phyloP scores from a whole-genome alignment of 2,329 filamentous ascomycete species.

The Fusarium haematococcum region DNA sequence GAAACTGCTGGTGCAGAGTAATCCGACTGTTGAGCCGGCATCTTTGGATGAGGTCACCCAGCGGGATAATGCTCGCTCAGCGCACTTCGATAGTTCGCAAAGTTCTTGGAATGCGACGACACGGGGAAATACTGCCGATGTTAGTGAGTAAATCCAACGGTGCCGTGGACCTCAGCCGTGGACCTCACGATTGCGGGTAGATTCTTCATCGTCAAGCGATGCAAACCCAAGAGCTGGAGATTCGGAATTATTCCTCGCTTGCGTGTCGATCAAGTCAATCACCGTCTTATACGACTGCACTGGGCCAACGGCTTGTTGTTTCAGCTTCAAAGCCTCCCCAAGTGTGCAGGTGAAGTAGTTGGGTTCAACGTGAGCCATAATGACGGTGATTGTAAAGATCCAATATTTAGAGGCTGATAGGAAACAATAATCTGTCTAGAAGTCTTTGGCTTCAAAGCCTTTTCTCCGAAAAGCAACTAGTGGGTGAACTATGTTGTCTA shows the following conservation, averaged over 20 bases:
- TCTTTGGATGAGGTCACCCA: not conserved
- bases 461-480: not conserved
- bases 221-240: conserved; percentile 64
- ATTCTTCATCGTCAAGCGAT: conserved; percentile 22
- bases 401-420: not conserved
- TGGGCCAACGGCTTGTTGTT: conserved; percentile 24
- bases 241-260: conserved; percentile 53
- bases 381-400: rapidly evolving
- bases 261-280: conserved; percentile 61
- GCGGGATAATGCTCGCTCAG: conserved; percentile 45
- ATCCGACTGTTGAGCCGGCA: conserved; percentile 45
- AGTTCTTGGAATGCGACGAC: conserved; percentile 48
- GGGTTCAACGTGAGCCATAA: conserved; percentile 11
- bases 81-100: conserved; percentile 46
- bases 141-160: not conserved
- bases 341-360: conserved; percentile 73
- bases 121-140: not conserved
- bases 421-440: not conserved
- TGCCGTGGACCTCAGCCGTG: too few relatives aligned
- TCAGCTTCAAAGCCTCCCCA: conserved; percentile 61
- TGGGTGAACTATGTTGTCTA: not conserved
- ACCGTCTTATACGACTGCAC: conserved; percentile 57
- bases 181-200: not conserved
- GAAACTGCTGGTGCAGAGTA: conserved; percentile 67
- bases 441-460: not conserved